phyloP scores from a whole-genome alignment of 2,329 filamentous ascomycete species.

The Aspergillus tamarii region DNA sequence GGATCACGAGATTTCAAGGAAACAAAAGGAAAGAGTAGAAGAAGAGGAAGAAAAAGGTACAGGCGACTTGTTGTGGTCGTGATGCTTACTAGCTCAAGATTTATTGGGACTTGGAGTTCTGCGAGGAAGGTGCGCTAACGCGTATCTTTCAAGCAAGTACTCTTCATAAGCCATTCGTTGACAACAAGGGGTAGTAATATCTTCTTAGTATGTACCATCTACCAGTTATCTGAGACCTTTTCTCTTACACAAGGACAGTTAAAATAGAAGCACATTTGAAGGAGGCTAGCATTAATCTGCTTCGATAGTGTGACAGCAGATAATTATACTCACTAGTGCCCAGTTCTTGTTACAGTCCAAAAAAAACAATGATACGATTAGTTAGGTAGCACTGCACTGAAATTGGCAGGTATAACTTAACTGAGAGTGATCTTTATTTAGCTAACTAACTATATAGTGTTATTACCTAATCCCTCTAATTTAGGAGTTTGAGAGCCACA shows the following conservation, averaged over 20 bases:
- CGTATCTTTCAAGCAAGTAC: neutral
- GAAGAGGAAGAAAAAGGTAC: neutral
- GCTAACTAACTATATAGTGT: neutral
- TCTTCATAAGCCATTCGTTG: neutral
- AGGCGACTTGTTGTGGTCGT: neutral
- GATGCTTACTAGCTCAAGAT: neutral
- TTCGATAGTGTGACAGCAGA: neutral
- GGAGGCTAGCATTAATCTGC: neutral
- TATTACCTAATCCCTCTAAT: neutral
- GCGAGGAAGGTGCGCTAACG: neutral
- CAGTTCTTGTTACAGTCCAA: neutral
- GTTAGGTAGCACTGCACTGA: neutral
- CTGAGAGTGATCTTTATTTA: neutral
- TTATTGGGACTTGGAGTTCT: neutral
- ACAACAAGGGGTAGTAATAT: neutral
- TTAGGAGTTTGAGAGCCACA: neutral
- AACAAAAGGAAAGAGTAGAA: neutral
- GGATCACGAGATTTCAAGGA: neutral
- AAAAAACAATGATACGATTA: neutral
- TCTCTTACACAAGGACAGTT: neutral
- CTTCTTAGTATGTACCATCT: neutral
- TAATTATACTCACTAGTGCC: neutral
- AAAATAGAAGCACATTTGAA: neutral
- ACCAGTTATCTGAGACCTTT: neutral
- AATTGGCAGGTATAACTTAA: neutral